Base-by-base conservation (phyloP, 441 rosid genomes). In the Syzygium syzygioides region DNA sequence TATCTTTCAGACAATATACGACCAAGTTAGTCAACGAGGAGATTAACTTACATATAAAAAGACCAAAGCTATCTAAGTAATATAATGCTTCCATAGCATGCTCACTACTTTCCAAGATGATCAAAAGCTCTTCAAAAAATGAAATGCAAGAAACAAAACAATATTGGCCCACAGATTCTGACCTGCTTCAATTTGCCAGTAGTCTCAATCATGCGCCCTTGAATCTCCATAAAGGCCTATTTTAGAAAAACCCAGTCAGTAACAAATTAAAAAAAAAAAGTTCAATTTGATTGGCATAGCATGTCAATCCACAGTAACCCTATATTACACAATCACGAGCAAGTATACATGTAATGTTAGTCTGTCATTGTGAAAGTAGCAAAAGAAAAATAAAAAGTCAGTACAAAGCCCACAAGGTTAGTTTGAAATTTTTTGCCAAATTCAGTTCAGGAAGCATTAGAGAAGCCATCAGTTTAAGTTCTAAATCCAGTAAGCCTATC, bases 201-300 rank as follows among this genome's bases (percentile, higher is more conserved):
- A 71, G 95, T 95, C 91, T 98, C 98, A 62, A 97, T 95, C 98
- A 96, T 94, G 92, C 96, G 98, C 88, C 96, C 94, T 91, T 97
- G 99, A 90, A 97, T 94, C 96, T 98, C 99, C 59, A 95, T 86
- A 92, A 96, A 97, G n/a, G 96, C 98, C 98, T 92, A 88, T 30
- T 89, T 86, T 60, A 76, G 19, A 25, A 23, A 41, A 76, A 8
- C 4, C n/a, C 53, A 18, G 45, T 76, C 84, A 41, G 53, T 45
- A 52, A 76, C 26, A 90, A 45, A 34, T 26, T 45, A 53, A 68
- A 60, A 15, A 84, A 55, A 62, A 26, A 17, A 48, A 64, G 30
- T 80, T 66, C 55, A 88, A 23, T 80, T 66, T 26, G 4, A 79
- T 45, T 87, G 55, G 52, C n/a, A 88, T 11, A 45, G 41, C 56